Evolutionary conservation across 1,139 yeast genomes (phyloP).

Genomic region (Hansenula anomala): DNA sequence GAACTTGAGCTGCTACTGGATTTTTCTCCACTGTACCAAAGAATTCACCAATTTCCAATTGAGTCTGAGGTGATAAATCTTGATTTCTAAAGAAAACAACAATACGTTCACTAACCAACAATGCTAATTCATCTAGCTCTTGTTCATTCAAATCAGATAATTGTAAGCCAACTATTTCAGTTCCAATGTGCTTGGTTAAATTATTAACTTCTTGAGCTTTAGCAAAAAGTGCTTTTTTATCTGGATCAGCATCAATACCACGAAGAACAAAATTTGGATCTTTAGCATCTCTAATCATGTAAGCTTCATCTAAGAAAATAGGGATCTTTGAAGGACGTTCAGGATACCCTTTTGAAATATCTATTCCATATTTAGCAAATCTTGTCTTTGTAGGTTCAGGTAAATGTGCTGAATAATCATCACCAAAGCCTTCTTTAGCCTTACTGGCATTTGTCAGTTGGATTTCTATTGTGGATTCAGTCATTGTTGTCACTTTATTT

Average conservation of each 20-base stretch:
- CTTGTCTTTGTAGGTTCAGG: slow-evolving; percentile 34
- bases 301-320: slow-evolving; percentile 46
- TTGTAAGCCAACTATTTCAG: slow-evolving; percentile 50
- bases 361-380: slow-evolving; percentile 32
- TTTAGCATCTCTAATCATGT: slow-evolving; percentile 36
- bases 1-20: slow-evolving; percentile 36
- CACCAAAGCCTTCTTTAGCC: neutral
- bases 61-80: slow-evolving; percentile 38
- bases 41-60: slow-evolving; percentile 38
- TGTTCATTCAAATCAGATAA: slow-evolving; percentile 41
- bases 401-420: slow-evolving; percentile 10
- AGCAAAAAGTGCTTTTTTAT: slow-evolving; percentile 42
- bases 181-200: slow-evolving; percentile 44
- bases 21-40: slow-evolving; percentile 43
- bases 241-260: slow-evolving; percentile 46
- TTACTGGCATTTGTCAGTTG: too few species aligned
- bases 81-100: slow-evolving; percentile 44
- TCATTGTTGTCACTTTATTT: too few species aligned
- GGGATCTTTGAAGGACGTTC: slow-evolving; percentile 37
- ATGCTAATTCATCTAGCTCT: slow-evolving; percentile 51
- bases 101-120: slow-evolving; percentile 43
- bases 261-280: slow-evolving; percentile 34
- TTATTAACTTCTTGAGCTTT: slow-evolving; percentile 44
- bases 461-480: too few species aligned
- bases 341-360: slow-evolving; percentile 39